Percentiles rank a stretch among this genome's conserved stretches.
Evolutionary conservation across 75 land plant species (phyloP).

Genomic region (Azolla pinnata): DNA sequence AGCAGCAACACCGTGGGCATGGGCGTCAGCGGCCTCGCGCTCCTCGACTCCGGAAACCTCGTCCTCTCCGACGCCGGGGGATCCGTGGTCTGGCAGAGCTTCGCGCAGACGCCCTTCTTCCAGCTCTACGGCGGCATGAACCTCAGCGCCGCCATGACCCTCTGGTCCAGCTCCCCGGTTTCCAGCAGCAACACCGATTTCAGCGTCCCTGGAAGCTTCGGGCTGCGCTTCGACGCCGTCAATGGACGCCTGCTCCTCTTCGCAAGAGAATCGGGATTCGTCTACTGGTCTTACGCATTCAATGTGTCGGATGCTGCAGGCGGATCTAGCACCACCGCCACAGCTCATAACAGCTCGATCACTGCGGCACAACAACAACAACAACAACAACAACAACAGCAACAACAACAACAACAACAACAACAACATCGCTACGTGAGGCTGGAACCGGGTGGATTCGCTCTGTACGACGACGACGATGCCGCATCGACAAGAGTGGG

Average conservation of each 20-base stretch:
- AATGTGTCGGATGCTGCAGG: neutral
- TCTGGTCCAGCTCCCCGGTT: neutral
- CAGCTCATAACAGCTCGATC: too few species aligned
- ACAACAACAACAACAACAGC: too few species aligned
- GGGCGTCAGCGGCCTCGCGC: neutral
- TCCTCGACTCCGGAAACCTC: neutral
- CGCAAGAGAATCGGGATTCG: neutral
- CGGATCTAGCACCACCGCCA: too few species aligned
- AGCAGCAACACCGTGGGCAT: neutral
- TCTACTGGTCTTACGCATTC: neutral
- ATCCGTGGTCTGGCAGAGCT: neutral
- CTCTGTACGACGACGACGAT: neutral
- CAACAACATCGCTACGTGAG: too few species aligned
- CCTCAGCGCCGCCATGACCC: neutral
- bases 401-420: too few species aligned
- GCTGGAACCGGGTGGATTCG: neutral
- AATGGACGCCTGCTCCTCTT: neutral
- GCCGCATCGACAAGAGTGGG: neutral
- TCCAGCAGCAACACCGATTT: neutral
- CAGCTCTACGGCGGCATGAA: neutral
- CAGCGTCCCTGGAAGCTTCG: constrained; percentile 7
- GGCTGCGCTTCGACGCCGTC: neutral
- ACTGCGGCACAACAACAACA: too few species aligned
- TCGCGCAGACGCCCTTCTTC: neutral
- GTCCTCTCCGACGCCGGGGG: neutral